Percentiles rank a stretch among this genome's conserved stretches.
Evolutionary conservation across 345 rosid genomes (phyloP).

Genomic region (Citrus glauca): DNA sequence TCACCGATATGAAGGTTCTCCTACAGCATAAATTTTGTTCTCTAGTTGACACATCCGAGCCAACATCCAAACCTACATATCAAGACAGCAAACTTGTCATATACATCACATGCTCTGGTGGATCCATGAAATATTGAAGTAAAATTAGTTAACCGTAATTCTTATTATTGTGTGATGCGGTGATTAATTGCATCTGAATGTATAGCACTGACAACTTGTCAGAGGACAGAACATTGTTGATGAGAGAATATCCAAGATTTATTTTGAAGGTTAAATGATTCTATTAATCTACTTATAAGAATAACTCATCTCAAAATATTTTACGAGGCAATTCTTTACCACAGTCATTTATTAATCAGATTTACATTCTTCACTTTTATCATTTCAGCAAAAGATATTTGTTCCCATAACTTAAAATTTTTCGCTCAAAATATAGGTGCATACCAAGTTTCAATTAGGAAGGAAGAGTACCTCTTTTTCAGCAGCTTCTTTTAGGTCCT

Average conservation of each 20-base stretch:
- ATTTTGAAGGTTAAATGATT: neutral
- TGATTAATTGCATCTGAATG: neutral
- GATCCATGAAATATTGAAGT: neutral
- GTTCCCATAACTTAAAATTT: neutral
- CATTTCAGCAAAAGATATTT: neutral
- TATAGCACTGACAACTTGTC: neutral
- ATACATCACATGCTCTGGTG: neutral
- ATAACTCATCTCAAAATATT: neutral
- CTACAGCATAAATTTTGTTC: constrained; percentile 92
- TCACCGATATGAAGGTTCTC: constrained; percentile 94
- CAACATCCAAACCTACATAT: constrained; percentile 82
- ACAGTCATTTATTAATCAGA: neutral
- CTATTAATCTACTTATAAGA: neutral
- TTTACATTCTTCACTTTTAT: neutral
- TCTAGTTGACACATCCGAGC: constrained; percentile 96
- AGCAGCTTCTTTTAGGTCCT: constrained; percentile 69
- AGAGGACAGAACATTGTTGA: neutral
- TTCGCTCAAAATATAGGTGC: no score
- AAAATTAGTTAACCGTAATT: neutral
- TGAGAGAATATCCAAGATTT: neutral
- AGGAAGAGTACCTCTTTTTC: constrained; percentile 68
- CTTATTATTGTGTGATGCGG: neutral
- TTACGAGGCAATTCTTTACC: neutral
- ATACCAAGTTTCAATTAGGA: neutral
- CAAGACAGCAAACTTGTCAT: constrained; percentile 12